Conservation (phyloP, 306 rosid species). For the Pterocarpus santalinus region DNA sequence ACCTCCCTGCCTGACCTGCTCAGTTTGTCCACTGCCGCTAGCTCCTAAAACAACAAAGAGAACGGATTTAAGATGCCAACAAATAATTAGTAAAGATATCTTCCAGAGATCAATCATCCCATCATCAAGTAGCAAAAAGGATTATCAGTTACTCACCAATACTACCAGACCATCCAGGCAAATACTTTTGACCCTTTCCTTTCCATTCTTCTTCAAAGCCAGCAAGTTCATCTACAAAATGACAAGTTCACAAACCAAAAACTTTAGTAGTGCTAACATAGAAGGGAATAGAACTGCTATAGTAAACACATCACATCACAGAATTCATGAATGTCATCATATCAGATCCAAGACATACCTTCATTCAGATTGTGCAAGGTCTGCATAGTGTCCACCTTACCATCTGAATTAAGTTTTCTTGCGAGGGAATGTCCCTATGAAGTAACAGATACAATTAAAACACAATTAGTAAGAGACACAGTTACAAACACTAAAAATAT, state of each 20-base stretch:
- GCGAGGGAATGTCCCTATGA: slow-evolving; percentile 79
- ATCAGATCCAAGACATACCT: slow-evolving; percentile 62
- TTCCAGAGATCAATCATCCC: slow-evolving; percentile 3
- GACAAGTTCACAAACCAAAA: slow-evolving; percentile 40
- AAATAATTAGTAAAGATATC: slow-evolving; percentile 1
- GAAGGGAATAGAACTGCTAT: not conserved
- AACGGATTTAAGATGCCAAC: slow-evolving; percentile 9
- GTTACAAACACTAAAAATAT: slow-evolving; percentile 18
- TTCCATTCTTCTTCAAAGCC: slow-evolving; percentile 86
- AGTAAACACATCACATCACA: slow-evolving; percentile 36
- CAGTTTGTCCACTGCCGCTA: slow-evolving; percentile 48
- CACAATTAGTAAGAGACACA: not conserved
- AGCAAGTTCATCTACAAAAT: slow-evolving; percentile 68
- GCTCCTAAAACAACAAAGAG: slow-evolving; percentile 53
- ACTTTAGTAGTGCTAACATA: slow-evolving; percentile 14
- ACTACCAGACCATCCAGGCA: slow-evolving; percentile 72
- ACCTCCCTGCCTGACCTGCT: slow-evolving; percentile 54
- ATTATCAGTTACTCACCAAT: slow-evolving; percentile 57
- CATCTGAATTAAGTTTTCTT: slow-evolving; percentile 85
- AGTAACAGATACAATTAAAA: slow-evolving; percentile 19
- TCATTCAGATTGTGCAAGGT: slow-evolving; percentile 83
- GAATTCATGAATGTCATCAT: not conserved
- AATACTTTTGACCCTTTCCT: slow-evolving; percentile 63
- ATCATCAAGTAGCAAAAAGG: slow-evolving; percentile 20
- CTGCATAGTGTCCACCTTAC: slow-evolving; percentile 82